Evolutionary conservation across 75 land plant genomes (phyloP), one percentile per base, ranked within the genome.

Genomic region (Adiantum capillusveneris): DNA sequence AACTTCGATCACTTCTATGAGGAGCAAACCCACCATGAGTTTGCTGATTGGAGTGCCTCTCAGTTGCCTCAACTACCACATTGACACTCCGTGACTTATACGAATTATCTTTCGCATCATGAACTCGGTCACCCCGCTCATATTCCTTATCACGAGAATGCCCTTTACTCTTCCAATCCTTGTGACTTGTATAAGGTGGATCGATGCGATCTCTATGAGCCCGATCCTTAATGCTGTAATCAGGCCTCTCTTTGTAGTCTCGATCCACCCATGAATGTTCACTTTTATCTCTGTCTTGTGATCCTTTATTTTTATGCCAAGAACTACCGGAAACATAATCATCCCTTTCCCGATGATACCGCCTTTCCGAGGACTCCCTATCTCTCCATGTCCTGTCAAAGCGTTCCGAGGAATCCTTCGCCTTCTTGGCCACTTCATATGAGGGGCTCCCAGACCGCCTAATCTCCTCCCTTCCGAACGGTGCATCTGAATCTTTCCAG

Each of bases 361-460:
- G 37, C 37, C 57, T 54, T 53, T 61, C 58, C 42, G 17, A 39
- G 20, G 46, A 29, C 57, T 62, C 51, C 61, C 65, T 44, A 21
- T 56, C 58, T 69, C 58, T 60, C 56, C 65, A 39, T 26, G 28
- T 2, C 55, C 28, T 53, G 29, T 53, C 55, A 53, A 27, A 14
- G 25, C 16, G 25, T 24, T 53, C 55, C 28, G 42, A 52, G 12
- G 22, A 46, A 14, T 69, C 71, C 58, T 62, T 69, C 65, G 42
- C 44, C 36, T 63, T 54, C 65, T 69, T 69, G 31, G 25, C 36
- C 36, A 45, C 28, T 21, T 69, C 71, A 19, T 44, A 30, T 2
- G 18, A 21, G 37, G 37, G 9, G 3, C 37, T 9, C 3, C 37
- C 37, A n/a, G 45, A 51, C 2, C 62, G 62, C 25, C 62, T 59